These are phyloP conservation scores for Chlorophyllum brunneum DNA, from an alignment of 768 basidiomycete species.

Conservation along the genomic window DNA sequence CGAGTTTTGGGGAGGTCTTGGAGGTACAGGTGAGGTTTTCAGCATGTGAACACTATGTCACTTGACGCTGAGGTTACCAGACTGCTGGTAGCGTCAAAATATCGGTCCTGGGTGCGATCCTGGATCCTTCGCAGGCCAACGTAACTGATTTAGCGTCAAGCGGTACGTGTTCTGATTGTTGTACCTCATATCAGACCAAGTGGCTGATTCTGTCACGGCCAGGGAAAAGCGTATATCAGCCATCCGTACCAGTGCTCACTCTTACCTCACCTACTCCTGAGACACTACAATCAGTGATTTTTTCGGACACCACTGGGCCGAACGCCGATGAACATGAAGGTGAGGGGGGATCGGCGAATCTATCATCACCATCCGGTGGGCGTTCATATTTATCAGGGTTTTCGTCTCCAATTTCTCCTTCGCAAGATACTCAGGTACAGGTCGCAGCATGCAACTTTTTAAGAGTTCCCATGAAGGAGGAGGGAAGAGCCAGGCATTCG, in stretches of 20 bases:
- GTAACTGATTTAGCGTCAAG: neutral
- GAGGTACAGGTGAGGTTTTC: slow-evolving; percentile 14
- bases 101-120: neutral
- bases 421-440: neutral
- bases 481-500: neutral
- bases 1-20: slow-evolving; percentile 27
- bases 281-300: slow-evolving; percentile 17
- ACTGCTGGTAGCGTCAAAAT: slow-evolving; percentile 6
- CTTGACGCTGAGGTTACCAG: neutral
- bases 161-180: neutral
- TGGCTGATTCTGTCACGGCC: neutral
- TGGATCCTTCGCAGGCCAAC: neutral
- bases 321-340: neutral
- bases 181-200: neutral
- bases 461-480: neutral
- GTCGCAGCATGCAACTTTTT: neutral
- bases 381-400: neutral
- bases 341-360: neutral
- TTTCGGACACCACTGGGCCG: slow-evolving; percentile 1
- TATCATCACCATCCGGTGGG: neutral
- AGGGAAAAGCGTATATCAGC: neutral
- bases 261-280: slow-evolving; percentile 32
- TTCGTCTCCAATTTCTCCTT: neutral
- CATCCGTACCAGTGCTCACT: slow-evolving; percentile 24
- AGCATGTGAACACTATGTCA: slow-evolving; percentile 14